A percentile compares a stretch with the other conserved stretches of the same genome.
Conservation (phyloP, 352 stramenopile species). For the Phytopythium aichiense region DNA sequence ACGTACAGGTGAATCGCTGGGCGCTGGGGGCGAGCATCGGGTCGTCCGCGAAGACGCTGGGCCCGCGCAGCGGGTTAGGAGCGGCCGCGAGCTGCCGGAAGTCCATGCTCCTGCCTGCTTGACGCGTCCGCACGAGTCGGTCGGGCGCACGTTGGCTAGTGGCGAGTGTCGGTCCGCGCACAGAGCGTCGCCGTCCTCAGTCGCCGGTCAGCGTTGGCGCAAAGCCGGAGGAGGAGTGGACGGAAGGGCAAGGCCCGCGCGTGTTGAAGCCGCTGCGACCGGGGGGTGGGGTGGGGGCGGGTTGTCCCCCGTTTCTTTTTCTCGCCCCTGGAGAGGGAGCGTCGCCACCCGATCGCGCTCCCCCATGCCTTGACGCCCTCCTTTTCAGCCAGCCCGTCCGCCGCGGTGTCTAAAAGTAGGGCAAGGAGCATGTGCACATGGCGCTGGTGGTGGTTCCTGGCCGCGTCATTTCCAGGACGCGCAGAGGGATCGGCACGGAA, state of each 20-base stretch:
- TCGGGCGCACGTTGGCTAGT: not conserved
- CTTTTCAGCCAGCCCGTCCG: not conserved
- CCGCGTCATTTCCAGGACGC: not conserved
- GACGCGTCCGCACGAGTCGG: no score
- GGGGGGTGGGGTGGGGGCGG: not conserved
- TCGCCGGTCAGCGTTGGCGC: not conserved
- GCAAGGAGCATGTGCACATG: not conserved
- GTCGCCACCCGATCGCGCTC: no score
- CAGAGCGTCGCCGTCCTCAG: not conserved
- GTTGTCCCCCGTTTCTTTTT: slow-evolving; percentile 35
- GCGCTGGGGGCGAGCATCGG: slow-evolving; percentile 35
- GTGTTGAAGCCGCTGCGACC: slow-evolving; percentile 20
- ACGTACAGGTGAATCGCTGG: slow-evolving; percentile 73
- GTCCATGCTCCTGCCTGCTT: not conserved
- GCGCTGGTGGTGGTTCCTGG: not conserved
- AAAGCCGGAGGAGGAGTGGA: not conserved
- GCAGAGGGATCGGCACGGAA: not conserved
- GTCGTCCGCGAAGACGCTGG: slow-evolving; percentile 19
- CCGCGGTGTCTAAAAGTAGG: not conserved
- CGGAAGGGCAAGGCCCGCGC: not conserved
- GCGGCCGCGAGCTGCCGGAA: slow-evolving; percentile 17
- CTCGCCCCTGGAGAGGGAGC: slow-evolving; percentile 10
- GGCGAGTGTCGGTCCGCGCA: not conserved
- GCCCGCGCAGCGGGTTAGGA: slow-evolving; percentile 15
- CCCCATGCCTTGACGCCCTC: not conserved